Evolutionary conservation across 371 early-diverging fungal species (phyloP).

Genomic region (Mucor lusitanicus): DNA sequence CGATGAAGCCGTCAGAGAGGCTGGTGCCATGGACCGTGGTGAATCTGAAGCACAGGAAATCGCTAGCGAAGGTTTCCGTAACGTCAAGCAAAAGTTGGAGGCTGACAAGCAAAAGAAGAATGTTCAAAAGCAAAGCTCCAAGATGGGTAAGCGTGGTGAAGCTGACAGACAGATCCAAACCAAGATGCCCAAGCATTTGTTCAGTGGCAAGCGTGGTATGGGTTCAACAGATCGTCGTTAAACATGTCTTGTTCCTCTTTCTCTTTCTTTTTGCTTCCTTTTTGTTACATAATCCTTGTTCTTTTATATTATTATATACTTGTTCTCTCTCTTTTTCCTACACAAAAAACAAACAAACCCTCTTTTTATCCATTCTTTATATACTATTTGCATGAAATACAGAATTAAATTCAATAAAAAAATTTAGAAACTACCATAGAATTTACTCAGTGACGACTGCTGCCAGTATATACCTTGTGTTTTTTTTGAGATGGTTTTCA

Average conservation of each 20-base stretch:
- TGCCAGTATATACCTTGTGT: no score
- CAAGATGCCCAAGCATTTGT: conserved; percentile 98
- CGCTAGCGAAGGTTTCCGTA: conserved; percentile 76
- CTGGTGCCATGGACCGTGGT: conserved; percentile 55
- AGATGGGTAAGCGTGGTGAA: conserved; percentile 89
- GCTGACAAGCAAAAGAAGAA: conserved; percentile 77
- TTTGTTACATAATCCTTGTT: conserved; percentile 1
- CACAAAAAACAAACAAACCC: background rate
- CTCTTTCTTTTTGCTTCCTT: background rate
- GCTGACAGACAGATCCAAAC: conserved; percentile 85
- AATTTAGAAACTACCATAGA: background rate
- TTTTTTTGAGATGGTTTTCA: background rate
- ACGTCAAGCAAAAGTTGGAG: conserved; percentile 69
- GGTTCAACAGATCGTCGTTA: conserved; percentile 88
- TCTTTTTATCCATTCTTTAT: background rate
- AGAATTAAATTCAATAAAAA: background rate
- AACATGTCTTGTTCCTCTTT: conserved; percentile 4
- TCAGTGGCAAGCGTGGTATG: conserved; percentile 87
- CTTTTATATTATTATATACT: conserved; percentile 1
- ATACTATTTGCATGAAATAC: background rate
- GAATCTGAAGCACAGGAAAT: conserved; percentile 60
- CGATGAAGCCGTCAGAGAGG: conserved; percentile 62
- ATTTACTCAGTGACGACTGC: no score
- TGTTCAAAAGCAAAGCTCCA: conserved; percentile 71
- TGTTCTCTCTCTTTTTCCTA: background rate